Evolutionary conservation across 2,329 filamentous ascomycete species (phyloP).

Genomic region (Colletotrichum liaoningense): DNA sequence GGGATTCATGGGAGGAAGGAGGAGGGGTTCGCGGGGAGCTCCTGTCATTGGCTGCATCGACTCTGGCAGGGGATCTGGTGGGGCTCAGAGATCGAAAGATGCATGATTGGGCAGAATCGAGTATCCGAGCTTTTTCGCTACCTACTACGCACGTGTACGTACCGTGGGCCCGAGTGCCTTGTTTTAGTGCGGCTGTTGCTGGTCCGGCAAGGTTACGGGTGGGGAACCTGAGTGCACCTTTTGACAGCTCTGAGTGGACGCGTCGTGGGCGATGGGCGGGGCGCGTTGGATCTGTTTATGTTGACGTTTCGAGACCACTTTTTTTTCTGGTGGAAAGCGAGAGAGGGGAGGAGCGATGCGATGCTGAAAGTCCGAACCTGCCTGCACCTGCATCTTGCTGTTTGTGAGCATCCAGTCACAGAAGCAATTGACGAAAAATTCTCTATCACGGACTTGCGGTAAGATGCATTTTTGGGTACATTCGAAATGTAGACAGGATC

Average conservation of each 20-base stretch:
- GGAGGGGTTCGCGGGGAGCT: background rate
- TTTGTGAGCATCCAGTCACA: slow-evolving; percentile 16
- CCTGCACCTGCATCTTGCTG: slow-evolving; percentile 18
- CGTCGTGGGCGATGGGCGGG: background rate
- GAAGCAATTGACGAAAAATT: slow-evolving; percentile 8
- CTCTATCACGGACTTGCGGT: background rate
- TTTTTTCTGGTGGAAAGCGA: background rate
- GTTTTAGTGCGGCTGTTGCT: slow-evolving; percentile 10
- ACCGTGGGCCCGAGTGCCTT: background rate
- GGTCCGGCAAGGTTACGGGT: background rate
- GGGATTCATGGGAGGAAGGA: background rate
- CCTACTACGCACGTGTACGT: background rate
- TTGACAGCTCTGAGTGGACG: background rate
- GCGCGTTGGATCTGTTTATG: slow-evolving; percentile 9
- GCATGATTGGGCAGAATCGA: background rate
- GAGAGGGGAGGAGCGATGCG: background rate
- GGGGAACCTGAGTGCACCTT: background rate
- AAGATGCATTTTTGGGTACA: background rate
- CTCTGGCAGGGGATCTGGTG: background rate
- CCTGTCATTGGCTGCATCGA: background rate
- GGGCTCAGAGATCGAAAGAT: background rate
- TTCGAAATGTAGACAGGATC: background rate
- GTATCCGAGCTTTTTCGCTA: background rate
- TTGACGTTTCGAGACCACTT: background rate
- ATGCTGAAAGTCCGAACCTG: background rate